These are phyloP conservation scores for Trichothecium roseum DNA, from an alignment of 2,329 filamentous ascomycete species.

Conservation along the genomic window DNA sequence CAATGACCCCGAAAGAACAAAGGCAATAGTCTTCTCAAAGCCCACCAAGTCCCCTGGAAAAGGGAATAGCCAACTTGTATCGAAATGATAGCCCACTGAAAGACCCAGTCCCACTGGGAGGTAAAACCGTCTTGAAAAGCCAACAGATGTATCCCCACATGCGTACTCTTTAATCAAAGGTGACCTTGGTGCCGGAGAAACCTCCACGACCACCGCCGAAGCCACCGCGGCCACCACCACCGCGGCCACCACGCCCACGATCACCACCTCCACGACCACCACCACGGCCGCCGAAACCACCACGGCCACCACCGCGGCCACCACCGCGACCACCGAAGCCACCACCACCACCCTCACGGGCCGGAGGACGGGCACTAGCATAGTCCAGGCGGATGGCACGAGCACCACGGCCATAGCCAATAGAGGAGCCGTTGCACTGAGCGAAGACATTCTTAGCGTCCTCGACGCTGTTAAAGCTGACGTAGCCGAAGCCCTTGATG, in stretches of 20 bases:
- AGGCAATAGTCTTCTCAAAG: constrained; percentile 40
- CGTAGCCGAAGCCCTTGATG: constrained; percentile 88
- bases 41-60: constrained; percentile 31
- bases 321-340: constrained; percentile 42
- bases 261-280: constrained; percentile 43
- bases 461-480: constrained; percentile 71
- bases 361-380: constrained; percentile 55
- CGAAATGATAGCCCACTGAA: constrained; percentile 47
- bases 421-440: constrained; percentile 54
- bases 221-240: constrained; percentile 41
- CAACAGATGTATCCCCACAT: constrained; percentile 27
- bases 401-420: constrained; percentile 55
- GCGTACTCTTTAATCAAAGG: constrained; percentile 40
- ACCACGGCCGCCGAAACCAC: constrained; percentile 40
- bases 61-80: constrained; percentile 25
- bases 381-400: constrained; percentile 78
- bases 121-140: constrained; percentile 30
- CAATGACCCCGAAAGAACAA: constrained; percentile 1
- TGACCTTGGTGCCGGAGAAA: constrained; percentile 66
- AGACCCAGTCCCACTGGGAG: constrained; percentile 32
- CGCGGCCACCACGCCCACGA: constrained; percentile 29
- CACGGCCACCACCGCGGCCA: constrained; percentile 31
- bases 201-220: constrained; percentile 38
- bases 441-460: constrained; percentile 70
- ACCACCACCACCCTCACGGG: constrained; percentile 42